Evolutionary conservation across 176 grass and related monocot species (phyloP).

Genomic region (Raddia distichophylla): DNA sequence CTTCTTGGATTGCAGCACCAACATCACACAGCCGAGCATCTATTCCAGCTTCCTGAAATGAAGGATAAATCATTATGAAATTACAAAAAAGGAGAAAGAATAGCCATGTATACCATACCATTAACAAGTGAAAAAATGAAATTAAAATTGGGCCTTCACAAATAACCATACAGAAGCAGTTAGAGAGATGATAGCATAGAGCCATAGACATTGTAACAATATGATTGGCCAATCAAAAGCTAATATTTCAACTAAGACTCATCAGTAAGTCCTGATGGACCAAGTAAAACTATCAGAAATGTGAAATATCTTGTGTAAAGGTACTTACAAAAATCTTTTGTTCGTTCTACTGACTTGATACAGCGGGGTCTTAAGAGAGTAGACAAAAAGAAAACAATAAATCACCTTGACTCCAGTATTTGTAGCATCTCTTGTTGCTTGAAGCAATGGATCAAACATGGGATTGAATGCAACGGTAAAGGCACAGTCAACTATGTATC

Average conservation of each 20-base stretch:
- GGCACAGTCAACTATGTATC: conserved; percentile 86
- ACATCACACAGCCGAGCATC: conserved; percentile 95
- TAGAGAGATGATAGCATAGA: not conserved
- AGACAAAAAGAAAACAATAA: not conserved
- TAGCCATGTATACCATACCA: not conserved
- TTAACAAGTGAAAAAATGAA: not conserved
- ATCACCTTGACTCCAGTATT: conserved; percentile 91
- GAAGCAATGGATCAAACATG: conserved; percentile 94
- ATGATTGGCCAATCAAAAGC: not conserved
- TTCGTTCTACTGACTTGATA: not conserved
- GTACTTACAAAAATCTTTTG: not conserved
- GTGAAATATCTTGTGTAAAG: not conserved
- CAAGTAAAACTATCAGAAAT: conserved; percentile 2
- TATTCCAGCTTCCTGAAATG: conserved; percentile 90
- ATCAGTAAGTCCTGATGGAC: not conserved
- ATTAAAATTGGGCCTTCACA: not conserved
- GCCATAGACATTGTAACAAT: not conserved
- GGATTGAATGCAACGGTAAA: conserved; percentile 98
- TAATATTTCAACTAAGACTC: not conserved
- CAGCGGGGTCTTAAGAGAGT: not conserved
- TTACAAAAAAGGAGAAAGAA: conserved; percentile 17
- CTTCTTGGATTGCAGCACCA: conserved; percentile 98
- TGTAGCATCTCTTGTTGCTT: conserved; percentile 93
- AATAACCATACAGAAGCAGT: not conserved
- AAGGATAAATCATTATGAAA: not conserved